A percentile compares a stretch with the other conserved stretches of the same genome.
Conservation (phyloP, 805 yeast species). For the Dipodascus geniculatus region DNA sequence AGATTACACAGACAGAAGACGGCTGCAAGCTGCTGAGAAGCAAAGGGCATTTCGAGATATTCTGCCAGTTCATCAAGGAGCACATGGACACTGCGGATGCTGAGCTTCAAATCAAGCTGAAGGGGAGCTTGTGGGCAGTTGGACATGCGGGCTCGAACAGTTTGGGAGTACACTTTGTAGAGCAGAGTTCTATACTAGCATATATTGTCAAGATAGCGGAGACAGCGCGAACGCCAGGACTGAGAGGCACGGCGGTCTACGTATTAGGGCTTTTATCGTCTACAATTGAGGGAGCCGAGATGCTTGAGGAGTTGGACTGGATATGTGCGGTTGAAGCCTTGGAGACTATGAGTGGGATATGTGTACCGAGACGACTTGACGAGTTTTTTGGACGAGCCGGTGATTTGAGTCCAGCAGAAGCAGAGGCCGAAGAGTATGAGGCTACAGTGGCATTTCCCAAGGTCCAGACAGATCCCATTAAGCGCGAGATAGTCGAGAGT, state of each 20-base stretch:
- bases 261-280: slow-evolving; percentile 63
- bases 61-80: slow-evolving; percentile 21
- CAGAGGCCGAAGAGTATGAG: background rate
- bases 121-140: slow-evolving; percentile 76
- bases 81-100: slow-evolving; percentile 22
- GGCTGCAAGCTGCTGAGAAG: slow-evolving; percentile 55
- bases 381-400: background rate
- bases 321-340: slow-evolving; percentile 34
- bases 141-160: slow-evolving; percentile 72
- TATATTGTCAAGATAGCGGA: slow-evolving; percentile 42
- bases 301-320: slow-evolving; percentile 82
- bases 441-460: slow-evolving; percentile 13
- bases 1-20: slow-evolving; percentile 66
- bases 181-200: slow-evolving; percentile 38
- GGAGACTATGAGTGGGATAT: slow-evolving; percentile 31
- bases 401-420: background rate
- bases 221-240: slow-evolving; percentile 39
- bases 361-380: slow-evolving; percentile 29
- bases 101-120: slow-evolving; percentile 36
- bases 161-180: slow-evolving; percentile 52
- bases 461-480: slow-evolving; percentile 14
- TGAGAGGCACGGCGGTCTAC: slow-evolving; percentile 68
- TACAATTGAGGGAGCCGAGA: slow-evolving; percentile 72
- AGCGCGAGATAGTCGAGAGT: slow-evolving; percentile 16
- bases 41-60: slow-evolving; percentile 29